phyloP scores from a whole-genome alignment of 108 stramenopile species.

The Ochromonas danica region DNA sequence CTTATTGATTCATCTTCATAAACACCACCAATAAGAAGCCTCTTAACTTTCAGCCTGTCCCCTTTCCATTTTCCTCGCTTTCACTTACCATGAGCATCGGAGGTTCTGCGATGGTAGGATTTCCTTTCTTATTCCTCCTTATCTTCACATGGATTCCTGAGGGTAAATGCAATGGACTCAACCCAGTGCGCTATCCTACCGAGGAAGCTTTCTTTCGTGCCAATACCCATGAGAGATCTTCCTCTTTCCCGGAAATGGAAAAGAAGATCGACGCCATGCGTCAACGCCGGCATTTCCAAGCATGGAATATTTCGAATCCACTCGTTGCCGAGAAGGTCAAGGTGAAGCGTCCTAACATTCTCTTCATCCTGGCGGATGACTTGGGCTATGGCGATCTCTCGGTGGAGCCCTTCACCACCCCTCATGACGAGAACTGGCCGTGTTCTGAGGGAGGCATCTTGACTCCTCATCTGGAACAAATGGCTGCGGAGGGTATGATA shows the following conservation, averaged over 20 bases:
- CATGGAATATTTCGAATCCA: background rate
- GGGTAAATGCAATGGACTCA: background rate
- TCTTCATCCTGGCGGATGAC: conserved; percentile 40
- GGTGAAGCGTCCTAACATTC: conserved; percentile 23
- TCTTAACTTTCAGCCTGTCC: no score
- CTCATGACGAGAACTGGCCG: background rate
- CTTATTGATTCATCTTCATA: no score
- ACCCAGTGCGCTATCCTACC: background rate
- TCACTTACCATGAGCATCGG: no score
- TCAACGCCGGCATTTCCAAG: background rate
- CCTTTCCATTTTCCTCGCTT: no score
- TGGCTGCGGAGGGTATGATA: conserved; percentile 33
- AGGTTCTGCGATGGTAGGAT: no score
- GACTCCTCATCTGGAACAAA: conserved; percentile 34
- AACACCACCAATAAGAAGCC: no score
- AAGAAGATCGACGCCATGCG: background rate
- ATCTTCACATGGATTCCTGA: no score
- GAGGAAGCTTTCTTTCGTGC: conserved; percentile 2
- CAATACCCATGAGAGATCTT: conserved; percentile 5
- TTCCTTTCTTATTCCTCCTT: no score
- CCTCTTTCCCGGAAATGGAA: background rate
- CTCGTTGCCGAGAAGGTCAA: background rate
- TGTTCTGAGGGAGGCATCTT: background rate
- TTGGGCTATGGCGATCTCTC: conserved; percentile 34
- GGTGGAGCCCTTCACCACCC: conserved; percentile 22